phyloP scores from a whole-genome alignment of 164 flowering plant species.

The Umbellularia californica region DNA sequence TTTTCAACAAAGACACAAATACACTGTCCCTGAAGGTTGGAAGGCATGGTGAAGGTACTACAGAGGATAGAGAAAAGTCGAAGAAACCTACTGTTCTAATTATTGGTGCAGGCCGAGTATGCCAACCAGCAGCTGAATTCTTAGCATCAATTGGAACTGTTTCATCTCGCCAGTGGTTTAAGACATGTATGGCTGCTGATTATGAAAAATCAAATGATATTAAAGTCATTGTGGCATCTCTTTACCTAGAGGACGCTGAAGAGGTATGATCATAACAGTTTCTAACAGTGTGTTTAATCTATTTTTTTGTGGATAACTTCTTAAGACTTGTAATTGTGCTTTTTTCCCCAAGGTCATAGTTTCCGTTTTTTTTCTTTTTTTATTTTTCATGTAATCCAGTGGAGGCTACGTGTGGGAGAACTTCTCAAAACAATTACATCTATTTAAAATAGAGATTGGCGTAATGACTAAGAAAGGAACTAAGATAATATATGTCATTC shows the following conservation, averaged over 20 bases:
- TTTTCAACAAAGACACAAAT: conserved; percentile 26
- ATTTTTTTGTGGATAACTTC: background rate
- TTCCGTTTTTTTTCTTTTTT: too few relatives aligned
- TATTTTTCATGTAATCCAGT: too few relatives aligned
- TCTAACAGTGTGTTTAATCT: conserved; percentile 3
- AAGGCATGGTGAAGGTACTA: conserved; percentile 36
- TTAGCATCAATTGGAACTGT: conserved; percentile 55
- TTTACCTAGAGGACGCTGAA: conserved; percentile 86
- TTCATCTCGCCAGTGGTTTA: conserved; percentile 34
- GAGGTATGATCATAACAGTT: conserved; percentile 48
- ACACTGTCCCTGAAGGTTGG: conserved; percentile 60
- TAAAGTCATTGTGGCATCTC: conserved; percentile 86
- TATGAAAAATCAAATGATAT: conserved; percentile 39
- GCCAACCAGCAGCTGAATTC: conserved; percentile 87
- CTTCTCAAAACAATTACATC: too few relatives aligned
- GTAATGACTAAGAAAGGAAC: too few relatives aligned
- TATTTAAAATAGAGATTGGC: too few relatives aligned
- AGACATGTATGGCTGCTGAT: conserved; percentile 25
- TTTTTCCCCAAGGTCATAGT: too few relatives aligned
- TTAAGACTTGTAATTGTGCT: too few relatives aligned
- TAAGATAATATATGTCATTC: too few relatives aligned
- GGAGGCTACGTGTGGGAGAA: too few relatives aligned
- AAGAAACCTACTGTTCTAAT: conserved; percentile 55
- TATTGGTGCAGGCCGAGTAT: conserved; percentile 95
- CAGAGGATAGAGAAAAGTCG: conserved; percentile 13